Percentiles rank a stretch among this genome's conserved stretches.
phyloP scores from a whole-genome alignment of 768 basidiomycete species.

The Nidularia pulvinata region DNA sequence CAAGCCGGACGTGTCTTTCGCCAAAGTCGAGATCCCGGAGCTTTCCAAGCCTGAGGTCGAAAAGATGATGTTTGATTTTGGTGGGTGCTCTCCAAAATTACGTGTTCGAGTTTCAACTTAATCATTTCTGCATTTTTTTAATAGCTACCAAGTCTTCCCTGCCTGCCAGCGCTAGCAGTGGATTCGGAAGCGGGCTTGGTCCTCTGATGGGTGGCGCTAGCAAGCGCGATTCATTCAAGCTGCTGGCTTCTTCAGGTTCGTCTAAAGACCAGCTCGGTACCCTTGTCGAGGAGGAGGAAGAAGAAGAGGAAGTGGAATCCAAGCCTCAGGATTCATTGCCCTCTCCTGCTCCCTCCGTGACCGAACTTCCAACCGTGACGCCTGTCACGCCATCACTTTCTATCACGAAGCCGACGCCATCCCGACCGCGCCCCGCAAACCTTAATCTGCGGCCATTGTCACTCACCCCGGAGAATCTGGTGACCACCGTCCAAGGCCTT shows the following conservation, averaged over 20 bases:
- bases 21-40: slow-evolving; percentile 86
- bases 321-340: slow-evolving; percentile 15
- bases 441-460: slow-evolving; percentile 72
- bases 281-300: slow-evolving; percentile 85
- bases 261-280: slow-evolving; percentile 80
- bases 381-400: slow-evolving; percentile 25
- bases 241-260: slow-evolving; percentile 55
- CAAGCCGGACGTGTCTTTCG: slow-evolving; percentile 66
- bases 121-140: slow-evolving; percentile 3
- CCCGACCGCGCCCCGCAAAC: slow-evolving; percentile 65
- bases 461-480: slow-evolving; percentile 55
- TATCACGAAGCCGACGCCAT: slow-evolving; percentile 31
- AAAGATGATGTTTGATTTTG: slow-evolving; percentile 61
- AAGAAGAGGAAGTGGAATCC: slow-evolving; percentile 56
- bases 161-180: slow-evolving; percentile 43
- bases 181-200: slow-evolving; percentile 28
- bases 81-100: slow-evolving; percentile 39
- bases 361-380: slow-evolving; percentile 7
- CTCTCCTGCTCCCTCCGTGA: slow-evolving; percentile 22
- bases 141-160: slow-evolving; percentile 64
- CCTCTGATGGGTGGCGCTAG: slow-evolving; percentile 33
- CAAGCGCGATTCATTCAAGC: slow-evolving; percentile 86
- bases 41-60: slow-evolving; percentile 58
- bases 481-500: slow-evolving; percentile 29
- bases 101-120: slow-evolving; percentile 7